Base-by-base conservation (phyloP, 768 basidiomycete genomes). In the Russula sp. region DNA sequence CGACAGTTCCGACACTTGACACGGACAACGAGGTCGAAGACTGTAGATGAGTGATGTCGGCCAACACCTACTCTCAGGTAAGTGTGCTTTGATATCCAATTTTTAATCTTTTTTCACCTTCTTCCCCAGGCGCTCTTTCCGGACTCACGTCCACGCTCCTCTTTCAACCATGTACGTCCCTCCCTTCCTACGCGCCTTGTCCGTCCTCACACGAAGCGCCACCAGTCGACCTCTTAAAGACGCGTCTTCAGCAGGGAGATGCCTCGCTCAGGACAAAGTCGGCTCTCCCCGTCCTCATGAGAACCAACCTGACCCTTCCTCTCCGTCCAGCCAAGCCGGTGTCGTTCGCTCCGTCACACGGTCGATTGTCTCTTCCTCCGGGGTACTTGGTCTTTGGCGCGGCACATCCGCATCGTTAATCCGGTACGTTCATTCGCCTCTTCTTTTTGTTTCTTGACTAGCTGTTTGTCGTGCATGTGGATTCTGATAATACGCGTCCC, bases 161-260 rank as follows among this genome's bases (percentile, higher is more conserved):
- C 66, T 81, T 93, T 14, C 91, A 93, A 70, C 91, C 91, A 60
- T 84, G 46, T 48, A 22, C 46, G 46, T 48, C 46, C 11, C 8
- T n/a, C 11, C 44, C 44, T 9, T 48, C 46, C 22, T n/a, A 4
- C 46, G 46, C 9, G 46, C 0, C 1, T 48, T 48, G 46, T 5
- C 28, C 46, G 22, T 48, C 46, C 46, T 48, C 46, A 48, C 46
- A 48, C 44, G 20, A 44, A 10, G 20, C 3, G 9, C 46, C 10
- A 48, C n/a, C 22, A 92, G 90, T 96, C 68, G 94, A 97, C 76
- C 78, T 96, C 26, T 75, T 97, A 69, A 97, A 97, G 76, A 96
- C 94, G n/a, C 83, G 94, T 53, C 72, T 94, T 69, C 94, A 95
- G 73, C 92, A 94, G 75, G 85, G 85, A 59, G 88, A 90, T 74